These are phyloP conservation scores for Dryas alaskensis DNA, from an alignment of 306 rosid genomes.

Conservation along the genomic window DNA sequence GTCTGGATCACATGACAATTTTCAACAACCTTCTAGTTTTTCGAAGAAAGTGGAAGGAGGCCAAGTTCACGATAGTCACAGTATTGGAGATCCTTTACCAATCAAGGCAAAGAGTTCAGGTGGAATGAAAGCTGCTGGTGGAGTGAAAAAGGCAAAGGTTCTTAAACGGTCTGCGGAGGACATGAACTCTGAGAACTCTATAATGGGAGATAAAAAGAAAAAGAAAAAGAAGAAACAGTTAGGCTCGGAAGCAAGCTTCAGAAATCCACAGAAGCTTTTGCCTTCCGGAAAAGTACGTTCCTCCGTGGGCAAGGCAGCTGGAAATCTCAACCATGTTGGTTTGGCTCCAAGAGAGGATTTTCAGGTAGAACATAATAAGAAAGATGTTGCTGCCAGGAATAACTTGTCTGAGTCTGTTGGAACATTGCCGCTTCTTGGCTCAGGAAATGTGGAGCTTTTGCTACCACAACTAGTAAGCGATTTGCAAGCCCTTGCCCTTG, in stretches of 20 bases:
- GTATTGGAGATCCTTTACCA: constrained; percentile 21
- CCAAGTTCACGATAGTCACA: constrained; percentile 22
- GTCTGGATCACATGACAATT: constrained; percentile 28
- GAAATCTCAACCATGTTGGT: constrained; percentile 38
- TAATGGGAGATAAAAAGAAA: constrained; percentile 55
- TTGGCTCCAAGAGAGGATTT: constrained; percentile 46
- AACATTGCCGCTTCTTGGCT: constrained; percentile 20
- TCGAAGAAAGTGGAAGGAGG: constrained; percentile 29
- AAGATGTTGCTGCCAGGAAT: constrained; percentile 29
- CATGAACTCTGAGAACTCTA: constrained; percentile 36
- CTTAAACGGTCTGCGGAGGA: constrained; percentile 56
- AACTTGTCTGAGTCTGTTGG: constrained; percentile 27
- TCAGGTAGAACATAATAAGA: constrained; percentile 36
- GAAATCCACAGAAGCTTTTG: constrained; percentile 37
- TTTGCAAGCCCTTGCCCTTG: constrained; percentile 78
- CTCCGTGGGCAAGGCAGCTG: constrained; percentile 30
- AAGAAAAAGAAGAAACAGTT: constrained; percentile 56
- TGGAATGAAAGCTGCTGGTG: constrained; percentile 36
- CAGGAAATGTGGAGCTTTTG: constrained; percentile 38
- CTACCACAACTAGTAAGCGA: constrained; percentile 64
- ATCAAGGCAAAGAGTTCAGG: constrained; percentile 26
- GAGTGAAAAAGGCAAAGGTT: constrained; percentile 52
- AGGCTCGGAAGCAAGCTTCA: constrained; percentile 37
- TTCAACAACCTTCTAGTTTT: constrained; percentile 31
- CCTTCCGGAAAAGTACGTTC: constrained; percentile 38